Evolutionary conservation across 306 rosid species (phyloP), one percentile per base, ranked within the genome.

Genomic region (Ceratonia siliqua): DNA sequence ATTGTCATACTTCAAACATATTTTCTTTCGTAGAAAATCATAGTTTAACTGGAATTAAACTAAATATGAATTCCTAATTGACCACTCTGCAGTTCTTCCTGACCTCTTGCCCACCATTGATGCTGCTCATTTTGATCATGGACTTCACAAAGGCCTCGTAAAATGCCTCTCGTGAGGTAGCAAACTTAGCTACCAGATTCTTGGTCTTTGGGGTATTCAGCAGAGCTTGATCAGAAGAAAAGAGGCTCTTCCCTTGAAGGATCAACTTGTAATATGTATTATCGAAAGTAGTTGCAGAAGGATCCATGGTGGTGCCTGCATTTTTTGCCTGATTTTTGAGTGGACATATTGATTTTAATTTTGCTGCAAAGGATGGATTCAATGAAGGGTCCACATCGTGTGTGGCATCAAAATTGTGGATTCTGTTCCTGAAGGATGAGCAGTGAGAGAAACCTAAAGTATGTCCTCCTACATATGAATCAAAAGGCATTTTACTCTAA

Each of bases 361-460:
- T 80, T 30, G 82, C 75, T 3, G 90, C 96, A 67, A 92, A 89
- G 5, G 88, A 57, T 1, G 89, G 73, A 27, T 80, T 65, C 58
- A 94, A 27, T 5, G 78, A 45, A 35, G 98, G 97, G 83, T 94
- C 97, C 3, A 82, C 28, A 46, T 87, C 82, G 33, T 82, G 83
- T 17, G 85, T 86, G 48, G 94, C 80, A 57, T 82, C 42, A 70
- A 89, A 94, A 72, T 70, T 88, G 36, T 79, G 87, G 87, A 92
- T 82, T 82, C 97, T 78, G 82, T 85, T 89, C 59, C 49, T 63
- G 83, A 92, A 92, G 24, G 97, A 94, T 36, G 98, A 84, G 68
- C 98, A 94, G 77, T 91, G 98, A 56, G 96, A 83, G 74, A 94
- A 94, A 42, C 97, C 98, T 20, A 94, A 68, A 65, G 97, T 94